Conservation (phyloP, 495 filamentous ascomycete genomes). For the Aspergillus cristatus region DNA sequence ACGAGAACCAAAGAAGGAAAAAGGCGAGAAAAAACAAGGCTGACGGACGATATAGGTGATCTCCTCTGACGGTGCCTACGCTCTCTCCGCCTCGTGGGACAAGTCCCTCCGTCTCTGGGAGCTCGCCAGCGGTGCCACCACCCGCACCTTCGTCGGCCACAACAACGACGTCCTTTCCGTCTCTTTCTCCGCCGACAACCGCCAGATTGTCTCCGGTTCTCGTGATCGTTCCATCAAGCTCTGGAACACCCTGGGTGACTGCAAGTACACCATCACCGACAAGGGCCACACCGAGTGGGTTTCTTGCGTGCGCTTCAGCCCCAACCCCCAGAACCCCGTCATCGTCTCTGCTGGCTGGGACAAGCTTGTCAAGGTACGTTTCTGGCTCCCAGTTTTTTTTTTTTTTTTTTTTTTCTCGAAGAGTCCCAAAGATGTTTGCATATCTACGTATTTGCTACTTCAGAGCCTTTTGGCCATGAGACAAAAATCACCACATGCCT, state of each 20-base stretch:
- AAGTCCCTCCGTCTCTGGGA: slow-evolving; percentile 99
- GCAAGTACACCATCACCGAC: slow-evolving; percentile 99
- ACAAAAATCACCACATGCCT: slow-evolving; percentile 88
- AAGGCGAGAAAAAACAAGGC: slow-evolving; percentile 11
- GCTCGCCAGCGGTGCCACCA: slow-evolving; percentile 91
- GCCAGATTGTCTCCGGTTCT: slow-evolving; percentile 98
- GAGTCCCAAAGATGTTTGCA: slow-evolving; percentile 78
- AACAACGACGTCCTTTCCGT: slow-evolving; percentile 99
- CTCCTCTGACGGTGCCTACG: slow-evolving; percentile 99
- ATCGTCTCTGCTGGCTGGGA: slow-evolving; percentile 99
- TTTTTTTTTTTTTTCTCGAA: slow-evolving; percentile 5
- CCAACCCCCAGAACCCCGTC: slow-evolving; percentile 99
- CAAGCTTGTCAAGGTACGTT: slow-evolving; percentile 98
- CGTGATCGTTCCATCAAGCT: slow-evolving; percentile 99
- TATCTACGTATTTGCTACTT: slow-evolving; percentile 99
- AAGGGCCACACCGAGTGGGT: slow-evolving; percentile 99
- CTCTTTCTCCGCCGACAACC: slow-evolving; percentile 99
- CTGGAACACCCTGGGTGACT: slow-evolving; percentile 99
- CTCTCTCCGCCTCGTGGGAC: slow-evolving; percentile 98
- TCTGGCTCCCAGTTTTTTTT: slow-evolving; percentile 4
- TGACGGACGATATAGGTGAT: slow-evolving; percentile 71
- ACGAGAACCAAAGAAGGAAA: too few species aligned
- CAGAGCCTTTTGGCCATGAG: slow-evolving; percentile 97
- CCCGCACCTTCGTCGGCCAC: slow-evolving; percentile 97
- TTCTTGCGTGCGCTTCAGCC: slow-evolving; percentile 97